phyloP scores from a whole-genome alignment of 2,329 filamentous ascomycete genomes.

The Penicillium sp. region DNA sequence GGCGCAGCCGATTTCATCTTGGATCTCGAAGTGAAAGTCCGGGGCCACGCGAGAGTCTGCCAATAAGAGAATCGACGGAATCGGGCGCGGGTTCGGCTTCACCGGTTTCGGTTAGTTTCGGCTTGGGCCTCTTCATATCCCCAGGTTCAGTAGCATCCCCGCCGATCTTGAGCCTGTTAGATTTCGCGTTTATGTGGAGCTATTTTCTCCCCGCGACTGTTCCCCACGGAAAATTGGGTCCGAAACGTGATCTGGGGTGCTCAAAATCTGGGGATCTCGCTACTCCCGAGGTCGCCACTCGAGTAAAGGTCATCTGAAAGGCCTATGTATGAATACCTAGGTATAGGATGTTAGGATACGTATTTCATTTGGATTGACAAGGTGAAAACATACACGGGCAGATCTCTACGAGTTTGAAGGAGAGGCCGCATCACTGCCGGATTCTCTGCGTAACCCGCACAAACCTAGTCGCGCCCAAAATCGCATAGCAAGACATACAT shows the following conservation, averaged over 20 bases:
- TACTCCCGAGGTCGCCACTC: background rate
- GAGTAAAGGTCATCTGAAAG: slow-evolving; percentile 3
- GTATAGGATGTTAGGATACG: too few species aligned
- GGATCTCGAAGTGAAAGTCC: background rate
- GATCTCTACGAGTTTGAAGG: background rate
- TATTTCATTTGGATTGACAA: too few species aligned
- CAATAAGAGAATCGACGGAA: background rate
- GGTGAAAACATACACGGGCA: background rate
- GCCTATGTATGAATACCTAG: too few species aligned
- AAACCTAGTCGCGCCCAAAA: background rate
- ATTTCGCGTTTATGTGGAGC: background rate
- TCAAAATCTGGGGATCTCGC: background rate
- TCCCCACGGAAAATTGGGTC: slow-evolving; percentile 6
- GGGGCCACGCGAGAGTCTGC: slow-evolving; percentile 10
- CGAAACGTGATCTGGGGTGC: background rate
- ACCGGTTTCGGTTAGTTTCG: slow-evolving; percentile 15
- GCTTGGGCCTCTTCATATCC: background rate
- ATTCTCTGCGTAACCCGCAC: background rate
- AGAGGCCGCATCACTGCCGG: background rate
- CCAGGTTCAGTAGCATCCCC: slow-evolving; percentile 5
- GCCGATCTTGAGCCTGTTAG: slow-evolving; percentile 17
- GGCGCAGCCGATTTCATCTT: background rate
- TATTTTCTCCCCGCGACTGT: background rate
- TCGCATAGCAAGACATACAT: background rate
- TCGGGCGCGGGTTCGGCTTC: slow-evolving; percentile 12